phyloP scores from a whole-genome alignment of 1,284 basidiomycete species.

The Melampsora larici-populina region DNA sequence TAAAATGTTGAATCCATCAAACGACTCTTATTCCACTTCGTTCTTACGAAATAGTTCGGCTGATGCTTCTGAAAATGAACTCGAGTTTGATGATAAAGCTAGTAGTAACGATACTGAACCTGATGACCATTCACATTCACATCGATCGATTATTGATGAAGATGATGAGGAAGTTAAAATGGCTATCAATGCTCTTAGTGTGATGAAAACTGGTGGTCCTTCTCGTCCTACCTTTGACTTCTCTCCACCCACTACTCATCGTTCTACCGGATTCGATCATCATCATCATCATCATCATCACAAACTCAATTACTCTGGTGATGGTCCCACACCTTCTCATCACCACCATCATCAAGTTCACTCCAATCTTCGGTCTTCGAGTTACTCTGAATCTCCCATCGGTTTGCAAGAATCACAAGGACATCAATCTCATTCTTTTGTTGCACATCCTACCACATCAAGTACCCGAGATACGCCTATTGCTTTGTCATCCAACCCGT shows the following conservation, averaged over 20 bases:
- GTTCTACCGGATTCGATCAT: background rate
- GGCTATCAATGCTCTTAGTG: slow-evolving; percentile 2
- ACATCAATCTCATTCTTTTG: background rate
- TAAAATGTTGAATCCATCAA: no score
- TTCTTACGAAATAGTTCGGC: background rate
- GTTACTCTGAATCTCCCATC: background rate
- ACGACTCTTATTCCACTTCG: background rate
- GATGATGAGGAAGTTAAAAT: slow-evolving; percentile 3
- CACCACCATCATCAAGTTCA: background rate
- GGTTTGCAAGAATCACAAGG: background rate
- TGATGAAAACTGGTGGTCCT: slow-evolving; percentile 5
- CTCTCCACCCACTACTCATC: background rate
- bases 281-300: background rate
- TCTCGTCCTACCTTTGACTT: background rate
- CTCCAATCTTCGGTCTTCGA: background rate
- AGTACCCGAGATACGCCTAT: background rate
- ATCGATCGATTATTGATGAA: background rate
- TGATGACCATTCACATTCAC: background rate
- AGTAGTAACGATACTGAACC: background rate
- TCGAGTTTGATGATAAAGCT: background rate
- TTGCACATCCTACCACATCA: background rate
- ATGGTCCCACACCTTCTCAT: background rate
- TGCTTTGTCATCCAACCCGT: background rate
- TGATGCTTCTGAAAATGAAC: background rate
- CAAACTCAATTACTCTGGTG: background rate